Base-by-base conservation (phyloP, 2,329 filamentous ascomycete genomes). In the Aspergillus floridensis region DNA sequence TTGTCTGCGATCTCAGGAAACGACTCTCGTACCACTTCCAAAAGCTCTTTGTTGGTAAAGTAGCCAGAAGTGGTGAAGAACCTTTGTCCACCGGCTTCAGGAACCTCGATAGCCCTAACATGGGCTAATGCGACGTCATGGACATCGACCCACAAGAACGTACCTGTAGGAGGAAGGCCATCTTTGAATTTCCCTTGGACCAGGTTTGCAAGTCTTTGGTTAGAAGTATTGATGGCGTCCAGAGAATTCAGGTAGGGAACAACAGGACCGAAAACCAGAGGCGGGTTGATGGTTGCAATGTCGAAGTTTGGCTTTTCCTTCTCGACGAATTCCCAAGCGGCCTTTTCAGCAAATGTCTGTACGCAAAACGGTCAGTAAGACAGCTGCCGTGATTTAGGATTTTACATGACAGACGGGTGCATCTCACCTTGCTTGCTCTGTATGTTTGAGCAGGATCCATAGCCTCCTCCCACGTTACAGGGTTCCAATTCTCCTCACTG, bases 141-240 rank as follows among this genome's bases (percentile, higher is more conserved):
- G 16, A 81, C 80, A 74, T 80, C 70, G 2, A 88, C 83, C 77
- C 84, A 89, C 1, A 86, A 77, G 67, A 79, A 86, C 0, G 82
- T 81, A 0, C 81, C 82, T 0, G 85, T 88, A 0, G 85, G 79
- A 0, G 83, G 79, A 10, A 89, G 80, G 26, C 80, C 78, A 2
- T 83, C 76, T 63, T 84, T 86, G 70, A 79, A 82, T 60, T 84
- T 82, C 19, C 89, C 89, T 6, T 80, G 82, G n/a, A 88, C 80
- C 54, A 90, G 75, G 61, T 88, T 81, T 8, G 84, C 78, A 56
- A 91, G 82, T 21, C 87, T 83, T 65, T 86, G 82, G 71, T 92
- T 92, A 14, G 88, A 90, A 1, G 88, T 90, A 76, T 92, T 93
- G 62, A 92, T 77, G 1, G 77, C 77, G n/a, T 85, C 82, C 0